Conservation (phyloP, 1,284 basidiomycete genomes). For the Boletus sp. region DNA sequence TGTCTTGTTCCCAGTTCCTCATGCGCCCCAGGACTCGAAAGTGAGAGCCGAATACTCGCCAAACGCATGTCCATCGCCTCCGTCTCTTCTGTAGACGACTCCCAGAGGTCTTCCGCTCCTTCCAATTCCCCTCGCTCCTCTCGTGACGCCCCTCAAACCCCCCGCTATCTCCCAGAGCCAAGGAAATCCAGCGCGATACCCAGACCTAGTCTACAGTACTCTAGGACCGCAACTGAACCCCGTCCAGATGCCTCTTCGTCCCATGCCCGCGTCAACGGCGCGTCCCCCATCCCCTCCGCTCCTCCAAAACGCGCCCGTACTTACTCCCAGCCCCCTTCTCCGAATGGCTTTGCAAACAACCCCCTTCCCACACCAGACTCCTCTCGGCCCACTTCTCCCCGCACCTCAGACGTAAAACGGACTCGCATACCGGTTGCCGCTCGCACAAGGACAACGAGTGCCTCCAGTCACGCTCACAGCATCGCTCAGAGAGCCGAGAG, state of each 20-base stretch:
- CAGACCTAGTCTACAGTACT: slow-evolving; percentile 42
- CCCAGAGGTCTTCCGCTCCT: slow-evolving; percentile 18
- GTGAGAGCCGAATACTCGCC: slow-evolving; percentile 65
- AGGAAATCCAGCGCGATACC: slow-evolving; percentile 45
- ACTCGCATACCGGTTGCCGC: slow-evolving; percentile 50
- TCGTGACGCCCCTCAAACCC: slow-evolving; percentile 20
- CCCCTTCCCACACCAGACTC: slow-evolving; percentile 34
- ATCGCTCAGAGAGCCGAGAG: slow-evolving; percentile 29
- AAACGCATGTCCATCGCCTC: slow-evolving; percentile 71
- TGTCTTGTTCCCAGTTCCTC: background rate
- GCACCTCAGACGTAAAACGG: slow-evolving; percentile 35
- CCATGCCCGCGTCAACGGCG: slow-evolving; percentile 24
- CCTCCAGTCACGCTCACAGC: slow-evolving; percentile 38
- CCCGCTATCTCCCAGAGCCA: slow-evolving; percentile 23
- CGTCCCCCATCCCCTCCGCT: slow-evolving; percentile 10
- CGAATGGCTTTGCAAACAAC: slow-evolving; percentile 25
- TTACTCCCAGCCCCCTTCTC: slow-evolving; percentile 48
- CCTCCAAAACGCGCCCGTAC: slow-evolving; percentile 45
- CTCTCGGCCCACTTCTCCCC: slow-evolving; percentile 40
- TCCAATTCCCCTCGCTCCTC: slow-evolving; percentile 18
- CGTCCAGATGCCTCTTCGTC: slow-evolving; percentile 18
- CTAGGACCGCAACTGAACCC: slow-evolving; percentile 22
- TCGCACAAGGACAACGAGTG: slow-evolving; percentile 41
- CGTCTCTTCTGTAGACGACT: slow-evolving; percentile 48
- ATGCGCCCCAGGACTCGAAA: slow-evolving; percentile 56